phyloP scores from a whole-genome alignment of 345 rosid species.

The Pelargonium nanum region DNA sequence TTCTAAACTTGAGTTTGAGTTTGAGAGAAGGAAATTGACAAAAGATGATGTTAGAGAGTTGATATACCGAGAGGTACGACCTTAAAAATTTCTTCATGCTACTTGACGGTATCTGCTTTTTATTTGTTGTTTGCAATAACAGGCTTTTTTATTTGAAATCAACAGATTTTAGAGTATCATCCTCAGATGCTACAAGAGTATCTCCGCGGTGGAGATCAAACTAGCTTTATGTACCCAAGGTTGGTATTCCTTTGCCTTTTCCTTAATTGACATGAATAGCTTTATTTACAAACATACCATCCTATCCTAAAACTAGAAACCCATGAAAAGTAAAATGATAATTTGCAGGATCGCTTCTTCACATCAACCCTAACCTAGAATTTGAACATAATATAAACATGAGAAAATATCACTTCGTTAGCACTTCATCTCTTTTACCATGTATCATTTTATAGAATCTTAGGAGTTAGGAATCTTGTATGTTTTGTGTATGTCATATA shows the following conservation, averaged over 20 bases:
- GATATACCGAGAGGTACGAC: constrained; percentile 86
- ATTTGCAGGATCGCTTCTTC: no score
- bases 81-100: constrained; percentile 4
- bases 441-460: no score
- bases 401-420: no score
- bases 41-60: constrained; percentile 96
- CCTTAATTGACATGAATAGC: not conserved
- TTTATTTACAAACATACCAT: not conserved
- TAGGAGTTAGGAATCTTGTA: no score
- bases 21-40: constrained; percentile 84
- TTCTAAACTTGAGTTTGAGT: constrained; percentile 94
- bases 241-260: constrained; percentile 12
- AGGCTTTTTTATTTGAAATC: constrained; percentile 13
- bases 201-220: constrained; percentile 85
- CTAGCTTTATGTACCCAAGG: constrained; percentile 99
- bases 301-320: no score
- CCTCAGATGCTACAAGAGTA: constrained; percentile 95
- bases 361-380: no score
- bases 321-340: not conserved
- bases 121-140: constrained; percentile 1
- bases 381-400: no score
- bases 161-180: constrained; percentile 90
- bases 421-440: no score
- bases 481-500: no score
- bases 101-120: constrained; percentile 2